Evolutionary conservation across 176 grass and related monocot genomes (phyloP), one percentile per base, ranked within the genome.

Genomic region (Neostapfia colusana): DNA sequence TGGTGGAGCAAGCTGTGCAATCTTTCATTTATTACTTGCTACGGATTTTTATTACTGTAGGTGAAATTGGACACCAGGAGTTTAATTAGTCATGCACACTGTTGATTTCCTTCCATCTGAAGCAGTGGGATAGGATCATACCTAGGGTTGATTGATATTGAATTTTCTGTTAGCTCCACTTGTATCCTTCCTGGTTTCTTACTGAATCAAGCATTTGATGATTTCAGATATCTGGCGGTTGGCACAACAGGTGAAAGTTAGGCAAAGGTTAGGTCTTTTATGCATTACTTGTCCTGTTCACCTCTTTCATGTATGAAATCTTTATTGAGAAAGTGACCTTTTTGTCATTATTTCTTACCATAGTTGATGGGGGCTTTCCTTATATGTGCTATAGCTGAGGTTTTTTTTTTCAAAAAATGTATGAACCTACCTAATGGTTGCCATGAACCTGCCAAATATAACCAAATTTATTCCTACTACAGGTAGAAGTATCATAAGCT

Each of bases 181-280:
- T 63, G 25, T 64, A 16, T 36, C 6, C 44, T 83, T 10, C 31
- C 3, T 2, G 51, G 34, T 64, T 53, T 51, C 60, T 73, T 86
- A 78, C 18, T 56, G 21, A 67, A 39, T 23, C 18, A 82, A 75
- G 40, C n/a, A 74, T 57, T 79, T 42, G 11, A 75, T 61, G 65
- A 68, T 90, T 93, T 83, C 91, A 98, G 95, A 98, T 87, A 98
- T 98, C 46, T 94, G 89, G 91, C 83, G 79, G 79, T 83, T 98
- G 73, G 95, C 91, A 18, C 87, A 90, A 61, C 76, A 94, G 72
- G 91, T 98, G 39, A 98, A 98, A 88, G 91, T 94, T 70, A 98
- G 95, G 56, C 95, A 98, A 94, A 92, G 95, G 95, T 98, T 90
- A 75, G 77, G 37, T 69, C 38, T 69, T 62, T 63, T 44, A 10